These are phyloP conservation scores for Lasiodiplodia sp. DNA, from an alignment of 2,329 filamentous ascomycete genomes.

Conservation along the genomic window DNA sequence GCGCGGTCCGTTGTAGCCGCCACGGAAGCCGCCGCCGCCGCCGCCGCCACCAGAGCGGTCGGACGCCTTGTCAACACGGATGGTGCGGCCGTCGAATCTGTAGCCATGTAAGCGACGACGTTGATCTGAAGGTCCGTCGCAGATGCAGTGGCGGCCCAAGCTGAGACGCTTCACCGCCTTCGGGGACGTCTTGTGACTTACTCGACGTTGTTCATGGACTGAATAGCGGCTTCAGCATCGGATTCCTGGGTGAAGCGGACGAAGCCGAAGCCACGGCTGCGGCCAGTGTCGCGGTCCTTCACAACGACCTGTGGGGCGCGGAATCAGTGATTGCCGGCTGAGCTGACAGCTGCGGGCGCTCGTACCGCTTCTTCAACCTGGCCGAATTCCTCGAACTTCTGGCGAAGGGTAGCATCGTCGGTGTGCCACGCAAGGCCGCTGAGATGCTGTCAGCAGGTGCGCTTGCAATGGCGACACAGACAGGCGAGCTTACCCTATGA, in stretches of 20 bases:
- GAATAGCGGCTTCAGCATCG: slow-evolving; percentile 79
- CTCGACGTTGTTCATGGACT: slow-evolving; percentile 88
- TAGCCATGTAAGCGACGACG: slow-evolving; percentile 19
- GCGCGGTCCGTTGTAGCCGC: slow-evolving; percentile 39
- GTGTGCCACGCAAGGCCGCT: slow-evolving; percentile 99
- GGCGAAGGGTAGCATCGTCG: slow-evolving; percentile 82
- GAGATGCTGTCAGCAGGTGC: slow-evolving; percentile 30
- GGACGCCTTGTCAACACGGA: slow-evolving; percentile 94
- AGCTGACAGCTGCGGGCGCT: slow-evolving; percentile 40
- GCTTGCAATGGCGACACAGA: slow-evolving; percentile 31
- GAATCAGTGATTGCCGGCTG: slow-evolving; percentile 3
- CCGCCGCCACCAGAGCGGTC: slow-evolving; percentile 68
- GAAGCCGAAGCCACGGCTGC: slow-evolving; percentile 97
- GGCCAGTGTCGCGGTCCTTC: slow-evolving; percentile 95
- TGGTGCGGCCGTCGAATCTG: slow-evolving; percentile 91
- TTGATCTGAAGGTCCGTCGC: slow-evolving; percentile 13
- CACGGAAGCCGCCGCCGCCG: slow-evolving; percentile 45
- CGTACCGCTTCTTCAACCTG: slow-evolving; percentile 93
- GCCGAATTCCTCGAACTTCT: slow-evolving; percentile 93
- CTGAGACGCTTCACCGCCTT: slow-evolving; percentile 28
- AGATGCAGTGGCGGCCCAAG: slow-evolving; percentile 19
- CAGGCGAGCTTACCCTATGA: slow-evolving; percentile 77
- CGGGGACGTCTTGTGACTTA: slow-evolving; percentile 57
- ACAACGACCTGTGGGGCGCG: slow-evolving; percentile 79
- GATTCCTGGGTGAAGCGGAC: slow-evolving; percentile 83